Evolutionary conservation across 495 filamentous ascomycete species (phyloP).

Genomic region (Diplogelasinospora grovesii): DNA sequence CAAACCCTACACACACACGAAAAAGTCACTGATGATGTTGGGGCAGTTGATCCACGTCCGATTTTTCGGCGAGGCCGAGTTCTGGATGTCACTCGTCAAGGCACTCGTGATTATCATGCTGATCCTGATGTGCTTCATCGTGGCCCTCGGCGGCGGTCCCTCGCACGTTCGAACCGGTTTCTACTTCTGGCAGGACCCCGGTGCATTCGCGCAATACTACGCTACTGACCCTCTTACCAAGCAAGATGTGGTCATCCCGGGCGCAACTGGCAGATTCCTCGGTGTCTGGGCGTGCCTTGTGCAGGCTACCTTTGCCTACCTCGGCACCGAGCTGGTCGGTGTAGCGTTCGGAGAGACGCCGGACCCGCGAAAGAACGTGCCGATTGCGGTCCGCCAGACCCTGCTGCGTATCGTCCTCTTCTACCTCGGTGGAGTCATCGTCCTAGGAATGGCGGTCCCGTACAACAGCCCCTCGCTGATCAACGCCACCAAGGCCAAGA

Average conservation of each 20-base stretch:
- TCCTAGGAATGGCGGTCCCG: conserved; percentile 63
- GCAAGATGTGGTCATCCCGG: conserved; percentile 18
- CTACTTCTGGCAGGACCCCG: conserved; percentile 70
- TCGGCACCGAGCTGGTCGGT: conserved; percentile 79
- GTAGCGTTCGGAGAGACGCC: conserved; percentile 75
- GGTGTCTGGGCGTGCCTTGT: conserved; percentile 75
- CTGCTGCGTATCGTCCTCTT: conserved; percentile 71
- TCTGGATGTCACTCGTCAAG: conserved; percentile 70
- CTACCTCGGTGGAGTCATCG: conserved; percentile 63
- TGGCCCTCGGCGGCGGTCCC: conserved; percentile 72
- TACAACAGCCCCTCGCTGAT: conserved; percentile 50
- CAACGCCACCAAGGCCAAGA: conserved; percentile 43
- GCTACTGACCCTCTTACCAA: conserved; percentile 9
- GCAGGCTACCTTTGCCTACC: conserved; percentile 74
- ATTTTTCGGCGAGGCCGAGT: conserved; percentile 78
- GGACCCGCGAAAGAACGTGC: conserved; percentile 69
- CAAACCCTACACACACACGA: not conserved
- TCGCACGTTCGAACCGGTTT: conserved; percentile 64
- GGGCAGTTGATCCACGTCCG: conserved; percentile 45
- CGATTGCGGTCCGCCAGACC: conserved; percentile 63
- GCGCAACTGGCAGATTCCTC: conserved; percentile 54
- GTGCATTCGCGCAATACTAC: conserved; percentile 58
- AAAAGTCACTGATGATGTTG: too few relatives aligned
- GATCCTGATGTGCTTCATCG: conserved; percentile 59
- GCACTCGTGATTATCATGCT: conserved; percentile 61